These are phyloP conservation scores for Diaporthe sp. DNA, from an alignment of 2,329 filamentous ascomycete genomes.

Conservation along the genomic window DNA sequence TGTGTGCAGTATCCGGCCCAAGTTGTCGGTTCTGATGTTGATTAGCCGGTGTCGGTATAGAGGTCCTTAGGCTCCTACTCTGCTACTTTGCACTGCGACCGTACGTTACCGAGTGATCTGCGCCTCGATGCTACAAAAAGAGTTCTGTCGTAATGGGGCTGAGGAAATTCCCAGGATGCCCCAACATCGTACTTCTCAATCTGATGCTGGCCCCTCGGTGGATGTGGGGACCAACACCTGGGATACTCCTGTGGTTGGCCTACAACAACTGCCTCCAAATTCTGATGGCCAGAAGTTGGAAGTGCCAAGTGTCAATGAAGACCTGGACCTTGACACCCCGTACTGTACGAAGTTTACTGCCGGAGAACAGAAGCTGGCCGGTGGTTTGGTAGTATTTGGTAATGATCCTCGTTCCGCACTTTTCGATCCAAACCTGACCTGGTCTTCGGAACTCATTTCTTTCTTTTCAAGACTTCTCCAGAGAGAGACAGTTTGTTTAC, in stretches of 20 bases:
- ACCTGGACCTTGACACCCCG: not conserved
- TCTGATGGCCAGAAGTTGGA: not conserved
- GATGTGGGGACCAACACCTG: not conserved
- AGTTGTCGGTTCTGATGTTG: not conserved
- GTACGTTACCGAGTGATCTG: not conserved
- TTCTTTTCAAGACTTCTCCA: not conserved
- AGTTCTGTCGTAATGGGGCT: not conserved
- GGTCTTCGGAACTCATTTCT: not conserved
- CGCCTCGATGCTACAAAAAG: not conserved
- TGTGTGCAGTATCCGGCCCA: not conserved
- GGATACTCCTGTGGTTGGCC: not conserved
- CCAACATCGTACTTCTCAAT: not conserved
- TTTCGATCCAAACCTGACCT: accelerated
- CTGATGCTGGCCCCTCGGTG: not conserved
- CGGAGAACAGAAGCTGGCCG: too few species aligned
- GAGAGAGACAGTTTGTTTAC: too few species aligned
- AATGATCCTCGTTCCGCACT: not conserved
- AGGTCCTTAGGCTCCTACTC: too few species aligned
- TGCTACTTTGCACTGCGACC: not conserved
- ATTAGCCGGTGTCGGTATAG: not conserved
- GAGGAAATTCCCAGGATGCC: not conserved
- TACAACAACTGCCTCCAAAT: not conserved
- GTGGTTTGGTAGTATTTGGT: not conserved
- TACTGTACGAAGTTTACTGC: not conserved
- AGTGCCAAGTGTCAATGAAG: constrained; percentile 1